A percentile compares a stretch with the other conserved stretches of the same genome.
phyloP scores from a whole-genome alignment of 306 rosid species.

The Casuarina cunninghamiana region DNA sequence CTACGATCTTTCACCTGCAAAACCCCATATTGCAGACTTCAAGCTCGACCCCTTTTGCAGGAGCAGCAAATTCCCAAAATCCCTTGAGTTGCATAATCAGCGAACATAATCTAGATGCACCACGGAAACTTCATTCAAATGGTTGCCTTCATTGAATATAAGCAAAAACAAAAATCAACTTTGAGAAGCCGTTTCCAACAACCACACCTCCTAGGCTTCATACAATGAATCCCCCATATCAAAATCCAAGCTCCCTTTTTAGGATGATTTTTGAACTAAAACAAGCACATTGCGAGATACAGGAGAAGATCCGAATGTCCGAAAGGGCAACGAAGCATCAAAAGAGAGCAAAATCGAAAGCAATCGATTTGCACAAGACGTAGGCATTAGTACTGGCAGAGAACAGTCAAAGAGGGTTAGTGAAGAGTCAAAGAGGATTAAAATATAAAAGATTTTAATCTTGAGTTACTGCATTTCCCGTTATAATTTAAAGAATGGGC shows the following conservation, averaged over 20 bases:
- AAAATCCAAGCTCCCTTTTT: neutral
- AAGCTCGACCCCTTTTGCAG: conserved; percentile 10
- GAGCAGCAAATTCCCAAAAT: conserved; percentile 20
- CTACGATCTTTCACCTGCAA: conserved; percentile 30
- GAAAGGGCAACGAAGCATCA: neutral
- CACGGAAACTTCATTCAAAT: conserved; percentile 16
- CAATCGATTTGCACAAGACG: neutral
- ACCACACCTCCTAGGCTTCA: conserved; percentile 19
- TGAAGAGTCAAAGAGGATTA: too few species aligned
- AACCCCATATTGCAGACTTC: conserved; percentile 33
- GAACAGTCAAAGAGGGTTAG: neutral
- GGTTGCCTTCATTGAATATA: conserved; percentile 21
- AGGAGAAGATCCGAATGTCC: conserved; percentile 29
- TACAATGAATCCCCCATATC: conserved; percentile 13
- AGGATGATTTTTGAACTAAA: neutral
- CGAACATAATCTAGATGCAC: conserved; percentile 20
- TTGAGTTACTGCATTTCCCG: neutral
- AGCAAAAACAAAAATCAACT: conserved; percentile 10
- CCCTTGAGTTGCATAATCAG: conserved; percentile 19
- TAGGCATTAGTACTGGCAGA: too few species aligned
- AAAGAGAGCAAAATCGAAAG: neutral
- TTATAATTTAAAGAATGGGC: neutral
- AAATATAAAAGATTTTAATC: neutral
- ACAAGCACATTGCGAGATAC: neutral
- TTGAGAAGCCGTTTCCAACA: conserved; percentile 33